phyloP scores from a whole-genome alignment of 176 grass and related monocot species.

The Carex littledalei region DNA sequence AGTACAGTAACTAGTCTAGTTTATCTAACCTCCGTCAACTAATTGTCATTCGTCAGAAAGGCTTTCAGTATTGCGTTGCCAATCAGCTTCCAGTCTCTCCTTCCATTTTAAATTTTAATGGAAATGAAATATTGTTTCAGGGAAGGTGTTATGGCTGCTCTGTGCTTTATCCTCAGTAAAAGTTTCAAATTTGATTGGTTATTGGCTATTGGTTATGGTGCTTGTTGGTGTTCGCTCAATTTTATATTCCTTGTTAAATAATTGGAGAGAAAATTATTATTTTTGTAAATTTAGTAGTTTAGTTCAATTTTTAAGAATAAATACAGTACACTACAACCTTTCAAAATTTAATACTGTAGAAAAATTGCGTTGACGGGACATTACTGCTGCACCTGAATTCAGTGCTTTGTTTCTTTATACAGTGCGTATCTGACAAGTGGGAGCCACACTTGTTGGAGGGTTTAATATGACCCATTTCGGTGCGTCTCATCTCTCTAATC shows the following conservation, averaged over 20 bases:
- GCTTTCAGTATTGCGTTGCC: background rate
- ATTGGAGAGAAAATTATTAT: background rate
- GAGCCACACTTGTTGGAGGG: background rate
- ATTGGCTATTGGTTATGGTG: background rate
- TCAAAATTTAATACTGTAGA: background rate
- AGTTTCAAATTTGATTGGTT: too few relatives aligned
- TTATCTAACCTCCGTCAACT: constrained; percentile 18
- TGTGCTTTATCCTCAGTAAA: background rate
- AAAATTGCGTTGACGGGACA: constrained; percentile 19
- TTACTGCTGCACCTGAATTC: constrained; percentile 20
- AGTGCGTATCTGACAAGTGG: background rate
- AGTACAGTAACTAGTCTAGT: constrained; percentile 19
- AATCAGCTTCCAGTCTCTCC: constrained; percentile 15
- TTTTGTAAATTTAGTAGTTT: background rate
- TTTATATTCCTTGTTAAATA: background rate
- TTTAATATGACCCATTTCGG: constrained; percentile 9
- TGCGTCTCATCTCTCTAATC: background rate
- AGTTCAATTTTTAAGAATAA: background rate
- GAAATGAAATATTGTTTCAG: background rate
- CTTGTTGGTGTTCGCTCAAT: background rate
- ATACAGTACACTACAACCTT: background rate
- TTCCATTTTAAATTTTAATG: constrained; percentile 15
- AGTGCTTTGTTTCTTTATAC: constrained; percentile 1
- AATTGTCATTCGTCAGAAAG: background rate
- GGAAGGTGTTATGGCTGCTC: background rate